phyloP scores from a whole-genome alignment of 225 moss, liverwort and hornwort genomes.

The Bryum argenteum region DNA sequence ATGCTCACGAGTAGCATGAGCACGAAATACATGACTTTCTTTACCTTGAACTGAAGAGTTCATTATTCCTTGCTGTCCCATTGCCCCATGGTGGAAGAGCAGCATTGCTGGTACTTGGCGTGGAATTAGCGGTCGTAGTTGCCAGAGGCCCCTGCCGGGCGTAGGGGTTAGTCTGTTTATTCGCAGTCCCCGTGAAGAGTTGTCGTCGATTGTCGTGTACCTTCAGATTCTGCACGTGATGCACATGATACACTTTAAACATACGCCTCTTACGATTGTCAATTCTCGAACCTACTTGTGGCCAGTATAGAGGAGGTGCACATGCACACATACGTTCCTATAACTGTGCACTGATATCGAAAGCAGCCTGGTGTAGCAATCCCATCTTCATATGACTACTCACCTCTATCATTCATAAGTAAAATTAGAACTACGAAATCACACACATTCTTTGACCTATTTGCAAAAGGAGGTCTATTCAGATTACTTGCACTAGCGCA shows the following conservation, averaged over 20 bases:
- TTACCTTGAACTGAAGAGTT: slow-evolving; percentile 80
- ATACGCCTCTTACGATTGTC: neutral
- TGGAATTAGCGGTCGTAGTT: slow-evolving; percentile 50
- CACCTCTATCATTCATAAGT: too few relatives aligned
- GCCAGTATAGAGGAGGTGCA: neutral
- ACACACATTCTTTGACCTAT: too few relatives aligned
- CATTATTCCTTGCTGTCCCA: slow-evolving; percentile 66
- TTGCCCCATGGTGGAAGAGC: slow-evolving; percentile 82
- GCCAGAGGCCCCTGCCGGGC: slow-evolving; percentile 80
- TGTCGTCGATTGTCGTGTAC: slow-evolving; percentile 95
- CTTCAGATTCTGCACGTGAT: slow-evolving; percentile 74
- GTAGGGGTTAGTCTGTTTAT: slow-evolving; percentile 68
- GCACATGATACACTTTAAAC: neutral
- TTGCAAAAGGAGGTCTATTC: too few relatives aligned
- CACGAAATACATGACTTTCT: neutral
- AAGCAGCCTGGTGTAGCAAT: too few relatives aligned
- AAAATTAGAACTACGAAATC: too few relatives aligned
- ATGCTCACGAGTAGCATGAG: neutral
- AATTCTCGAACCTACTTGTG: neutral
- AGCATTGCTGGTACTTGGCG: slow-evolving; percentile 50
- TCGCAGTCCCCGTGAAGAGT: slow-evolving; percentile 70
- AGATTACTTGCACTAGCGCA: too few relatives aligned
- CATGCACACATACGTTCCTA: too few relatives aligned
- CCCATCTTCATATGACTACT: too few relatives aligned
- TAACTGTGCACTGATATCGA: too few relatives aligned